Evolutionary conservation across 805 yeast genomes (phyloP), one percentile per base, ranked within the genome.

Genomic region (Candida ovalis): DNA sequence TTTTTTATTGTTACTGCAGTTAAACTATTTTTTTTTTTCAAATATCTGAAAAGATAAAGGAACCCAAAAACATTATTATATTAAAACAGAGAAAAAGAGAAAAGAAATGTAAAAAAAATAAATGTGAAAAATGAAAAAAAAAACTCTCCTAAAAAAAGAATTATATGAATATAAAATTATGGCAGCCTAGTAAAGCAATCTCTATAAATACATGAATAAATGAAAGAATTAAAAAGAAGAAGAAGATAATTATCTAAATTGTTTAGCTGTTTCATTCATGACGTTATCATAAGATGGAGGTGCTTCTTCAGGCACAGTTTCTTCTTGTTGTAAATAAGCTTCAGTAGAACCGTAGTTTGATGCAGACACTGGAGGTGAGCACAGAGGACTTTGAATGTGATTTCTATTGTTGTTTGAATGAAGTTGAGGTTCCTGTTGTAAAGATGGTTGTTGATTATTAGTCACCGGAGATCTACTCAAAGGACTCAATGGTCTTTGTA

Each of bases 231-330:
- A 21, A 3, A 12, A 25, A 30, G 17, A 27, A 30, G 7, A 23
- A 35, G 9, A 15, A 23, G 9, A 4, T 12, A 17, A 8, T 27
- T 42, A 54, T 19, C 41, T 35, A 40, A 53, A 63, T 42, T 60
- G 64, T 47, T 66, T 65, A 10, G 61, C 45, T 13, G 69, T 63
- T 42, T 66, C 70, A 46, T 53, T 59, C 64, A 68, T 65, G 7
- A 64, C 70, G 24, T 62, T 62, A 30, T 67, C 71, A 45, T 68
- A 68, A 43, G 66, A 63, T 44, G 72, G 72, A 22, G 72, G 72
- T 2, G 63, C 66, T 28, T 60, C 63, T 2, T 48, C 42, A 7
- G 62, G 64, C n/a, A 38, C 49, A 13, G 42, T 30, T 28, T 51
- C 48, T 6, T 47, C 47, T 6, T 42, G 45, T n/a, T n/a, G n/a